phyloP scores from a whole-genome alignment of 2,329 filamentous ascomycete genomes.

The Cladosporium sp. region DNA sequence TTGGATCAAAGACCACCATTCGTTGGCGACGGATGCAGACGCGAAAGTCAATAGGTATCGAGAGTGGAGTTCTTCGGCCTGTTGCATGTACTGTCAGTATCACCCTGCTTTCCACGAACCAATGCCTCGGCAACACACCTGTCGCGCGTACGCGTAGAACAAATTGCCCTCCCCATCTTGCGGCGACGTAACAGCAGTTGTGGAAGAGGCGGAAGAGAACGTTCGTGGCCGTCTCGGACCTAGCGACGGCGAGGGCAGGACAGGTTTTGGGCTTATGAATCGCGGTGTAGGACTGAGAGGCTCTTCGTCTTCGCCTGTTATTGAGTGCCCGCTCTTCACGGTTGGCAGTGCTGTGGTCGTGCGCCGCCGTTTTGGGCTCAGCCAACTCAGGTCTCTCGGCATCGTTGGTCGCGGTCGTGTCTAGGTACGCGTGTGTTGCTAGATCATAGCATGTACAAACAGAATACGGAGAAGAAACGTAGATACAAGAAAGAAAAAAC shows the following conservation, averaged over 20 bases:
- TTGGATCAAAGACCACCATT: conserved; percentile 31
- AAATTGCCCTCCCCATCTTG: conserved; percentile 21
- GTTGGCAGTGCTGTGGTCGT: conserved; percentile 24
- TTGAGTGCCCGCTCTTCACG: conserved; percentile 14
- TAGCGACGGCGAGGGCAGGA: background rate
- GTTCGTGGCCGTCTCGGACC: conserved; percentile 3
- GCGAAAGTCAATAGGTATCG: conserved; percentile 31
- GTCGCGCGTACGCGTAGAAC: conserved; percentile 27
- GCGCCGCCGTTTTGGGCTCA: conserved; percentile 23
- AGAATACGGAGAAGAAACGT: background rate
- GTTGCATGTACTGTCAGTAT: background rate
- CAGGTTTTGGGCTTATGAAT: conserved; percentile 7
- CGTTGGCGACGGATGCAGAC: conserved; percentile 25
- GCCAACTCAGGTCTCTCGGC: conserved; percentile 21
- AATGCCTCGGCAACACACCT: conserved; percentile 14
- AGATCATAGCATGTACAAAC: background rate
- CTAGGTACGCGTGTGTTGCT: background rate
- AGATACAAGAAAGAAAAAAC: background rate
- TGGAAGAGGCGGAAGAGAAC: conserved; percentile 5
- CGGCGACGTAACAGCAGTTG: background rate
- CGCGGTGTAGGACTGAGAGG: conserved; percentile 6
- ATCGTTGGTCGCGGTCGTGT: background rate
- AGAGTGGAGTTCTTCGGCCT: conserved; percentile 25
- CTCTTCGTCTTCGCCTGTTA: conserved; percentile 2
- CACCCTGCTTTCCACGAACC: too few relatives aligned